These are phyloP conservation scores for Colletotrichum sidae DNA, from an alignment of 2,329 filamentous ascomycete species.

Conservation along the genomic window DNA sequence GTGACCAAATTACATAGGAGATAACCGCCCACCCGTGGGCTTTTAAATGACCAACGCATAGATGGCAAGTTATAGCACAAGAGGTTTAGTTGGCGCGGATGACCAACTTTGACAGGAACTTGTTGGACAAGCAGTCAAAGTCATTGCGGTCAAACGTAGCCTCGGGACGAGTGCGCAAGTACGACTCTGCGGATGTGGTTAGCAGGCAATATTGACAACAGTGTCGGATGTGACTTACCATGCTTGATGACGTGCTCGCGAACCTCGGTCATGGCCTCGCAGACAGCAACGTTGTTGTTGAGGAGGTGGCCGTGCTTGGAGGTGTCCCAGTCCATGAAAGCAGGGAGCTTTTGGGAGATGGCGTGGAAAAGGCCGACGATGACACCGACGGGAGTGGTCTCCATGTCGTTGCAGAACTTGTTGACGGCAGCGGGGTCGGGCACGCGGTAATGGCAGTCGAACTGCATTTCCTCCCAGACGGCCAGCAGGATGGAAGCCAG, in stretches of 20 bases:
- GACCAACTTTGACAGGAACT: slow-evolving; percentile 95
- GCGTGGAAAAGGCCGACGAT: slow-evolving; percentile 97
- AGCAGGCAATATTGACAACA: slow-evolving; percentile 44
- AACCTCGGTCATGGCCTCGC: slow-evolving; percentile 96
- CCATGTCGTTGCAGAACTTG: slow-evolving; percentile 98
- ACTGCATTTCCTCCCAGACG: slow-evolving; percentile 99
- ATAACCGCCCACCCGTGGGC: slow-evolving; percentile 28
- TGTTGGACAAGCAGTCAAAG: slow-evolving; percentile 96
- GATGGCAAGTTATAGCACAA: slow-evolving; percentile 35
- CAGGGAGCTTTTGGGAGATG: slow-evolving; percentile 95
- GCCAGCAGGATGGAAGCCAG: slow-evolving; percentile 91
- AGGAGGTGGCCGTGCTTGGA: slow-evolving; percentile 90
- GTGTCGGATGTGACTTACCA: slow-evolving; percentile 69
- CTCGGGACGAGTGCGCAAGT: slow-evolving; percentile 82
- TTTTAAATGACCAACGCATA: slow-evolving; percentile 27
- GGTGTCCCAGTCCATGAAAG: slow-evolving; percentile 95
- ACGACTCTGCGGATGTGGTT: slow-evolving; percentile 74
- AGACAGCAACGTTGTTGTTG: slow-evolving; percentile 91
- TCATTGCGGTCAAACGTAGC: slow-evolving; percentile 90
- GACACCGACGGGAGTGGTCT: slow-evolving; percentile 93
- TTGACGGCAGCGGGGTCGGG: slow-evolving; percentile 86
- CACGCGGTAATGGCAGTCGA: slow-evolving; percentile 95
- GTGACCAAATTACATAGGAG: slow-evolving; percentile 39
- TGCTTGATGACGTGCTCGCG: slow-evolving; percentile 92
- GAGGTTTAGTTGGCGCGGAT: slow-evolving; percentile 84